Base-by-base conservation (phyloP, 345 rosid species). In the Gossypium arboreum region DNA sequence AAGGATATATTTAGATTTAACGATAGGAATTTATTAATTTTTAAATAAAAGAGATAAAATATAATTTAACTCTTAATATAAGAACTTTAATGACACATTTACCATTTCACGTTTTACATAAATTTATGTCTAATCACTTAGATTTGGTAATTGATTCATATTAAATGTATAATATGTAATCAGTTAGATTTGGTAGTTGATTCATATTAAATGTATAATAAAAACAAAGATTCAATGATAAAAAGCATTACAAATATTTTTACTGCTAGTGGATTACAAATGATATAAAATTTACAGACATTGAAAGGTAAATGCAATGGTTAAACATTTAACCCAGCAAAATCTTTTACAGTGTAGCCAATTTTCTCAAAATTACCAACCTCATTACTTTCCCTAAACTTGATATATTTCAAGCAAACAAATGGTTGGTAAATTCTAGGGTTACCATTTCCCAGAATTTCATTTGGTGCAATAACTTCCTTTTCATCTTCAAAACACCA, bases 401-500 rank as follows among this genome's bases (percentile, higher is more conserved):
- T 88, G 74, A 89, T 68, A 80, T 90, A 90, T 48, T 87, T 90
- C 62, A 68, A 74, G 83, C 95, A 90, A 60, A 83, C 77, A 54
- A 90, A 90, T 45, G 92, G 77, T 71, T 71, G 63, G 77, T 90
- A 90, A 39, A 74, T 58, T 77, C 93, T 83, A 10, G 50, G 47
- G 20, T 77, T 80, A 48, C 85, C 92, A 55, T 75, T 78, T 25
- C 86, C 89, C 2, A 88, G 87, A 24, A 92, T 72, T 54, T 88
- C 95, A 68, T 83, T 78, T 0, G 91, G 90, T 7, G 95, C 92
- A 63, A 77, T 65, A 47, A 90, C 75, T 77, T 77, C 79, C 83
- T 88, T 90, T 25, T 90, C 90, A 70, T 88, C 91, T 72, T 89
- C 91, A 71, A 89, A 92, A 73, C 92, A 81, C 84, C 87, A 88